Conservation (phyloP, 2,329 filamentous ascomycete species). For the Pseudomassariella vexata region DNA sequence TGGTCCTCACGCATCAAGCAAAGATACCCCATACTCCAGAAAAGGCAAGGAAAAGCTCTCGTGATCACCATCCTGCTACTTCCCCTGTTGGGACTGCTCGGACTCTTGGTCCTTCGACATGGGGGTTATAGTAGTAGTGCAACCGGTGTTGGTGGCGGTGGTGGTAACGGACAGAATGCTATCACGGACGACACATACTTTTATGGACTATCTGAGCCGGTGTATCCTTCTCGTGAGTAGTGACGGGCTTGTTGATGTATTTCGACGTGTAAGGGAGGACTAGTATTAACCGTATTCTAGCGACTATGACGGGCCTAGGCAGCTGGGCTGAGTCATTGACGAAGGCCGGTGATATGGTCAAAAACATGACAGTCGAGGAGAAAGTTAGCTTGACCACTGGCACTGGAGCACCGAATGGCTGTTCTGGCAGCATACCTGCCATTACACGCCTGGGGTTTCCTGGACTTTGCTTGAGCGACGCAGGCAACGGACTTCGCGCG, state of each 20-base stretch:
- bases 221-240: conserved; percentile 46
- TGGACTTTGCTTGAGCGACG: conserved; percentile 34
- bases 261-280: not conserved
- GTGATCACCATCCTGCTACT: conserved; percentile 21
- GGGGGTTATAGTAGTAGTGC: conserved; percentile 7
- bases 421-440: conserved; percentile 37
- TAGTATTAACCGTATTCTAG: conserved; percentile 20
- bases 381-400: conserved; percentile 42
- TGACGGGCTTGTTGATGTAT: not conserved
- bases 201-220: conserved; percentile 42
- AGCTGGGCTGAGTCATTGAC: conserved; percentile 62
- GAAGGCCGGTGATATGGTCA: conserved; percentile 65
- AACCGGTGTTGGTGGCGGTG: conserved; percentile 4
- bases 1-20: conserved; percentile 14
- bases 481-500: conserved; percentile 26
- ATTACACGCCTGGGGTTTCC: conserved; percentile 35
- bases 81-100: conserved; percentile 22
- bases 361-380: conserved; percentile 67
- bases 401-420: conserved; percentile 22
- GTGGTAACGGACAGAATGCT: conserved; percentile 5
- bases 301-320: conserved; percentile 52
- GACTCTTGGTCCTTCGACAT: conserved; percentile 23
- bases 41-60: conserved; percentile 19
- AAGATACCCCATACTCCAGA: conserved; percentile 20
- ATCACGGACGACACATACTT: conserved; percentile 39